Evolutionary conservation across 108 stramenopile species (phyloP).

Genomic region (Pseudonitzschia pungens): DNA sequence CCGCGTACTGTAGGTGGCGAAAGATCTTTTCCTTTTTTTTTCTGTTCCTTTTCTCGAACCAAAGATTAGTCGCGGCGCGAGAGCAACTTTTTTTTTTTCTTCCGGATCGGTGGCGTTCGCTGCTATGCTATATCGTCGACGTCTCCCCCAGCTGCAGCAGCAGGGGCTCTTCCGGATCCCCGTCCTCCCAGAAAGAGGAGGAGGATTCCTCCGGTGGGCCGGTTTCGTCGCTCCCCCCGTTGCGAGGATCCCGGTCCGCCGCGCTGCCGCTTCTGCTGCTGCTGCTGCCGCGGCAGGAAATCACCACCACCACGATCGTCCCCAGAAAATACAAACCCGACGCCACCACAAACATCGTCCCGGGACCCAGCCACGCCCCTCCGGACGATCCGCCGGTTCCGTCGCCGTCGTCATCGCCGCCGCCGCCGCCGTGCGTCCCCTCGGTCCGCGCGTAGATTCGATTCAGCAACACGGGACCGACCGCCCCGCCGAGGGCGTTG

Average conservation of each 20-base stretch:
- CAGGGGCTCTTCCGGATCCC: slow-evolving; percentile 6
- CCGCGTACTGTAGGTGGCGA: too few species aligned
- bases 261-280: not conserved
- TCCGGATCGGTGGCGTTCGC: too few species aligned
- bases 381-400: too few species aligned
- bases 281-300: slow-evolving; percentile 17
- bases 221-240: too few species aligned
- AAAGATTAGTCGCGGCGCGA: too few species aligned
- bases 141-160: slow-evolving; percentile 3
- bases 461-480: slow-evolving; percentile 69
- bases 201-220: too few species aligned
- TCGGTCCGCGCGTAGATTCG: slow-evolving; percentile 67
- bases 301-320: slow-evolving; percentile 36
- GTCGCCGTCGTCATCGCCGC: not conserved
- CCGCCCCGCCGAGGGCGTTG: slow-evolving; percentile 66
- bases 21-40: too few species aligned
- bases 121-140: slow-evolving; percentile 4
- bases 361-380: slow-evolving; percentile 57
- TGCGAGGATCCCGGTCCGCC: too few species aligned
- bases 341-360: slow-evolving; percentile 80
- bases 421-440: not conserved
- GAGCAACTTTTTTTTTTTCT: too few species aligned
- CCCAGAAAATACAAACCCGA: slow-evolving; percentile 62
- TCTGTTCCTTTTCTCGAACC: too few species aligned
- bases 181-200: not conserved